Evolutionary conservation across 495 filamentous ascomycete species (phyloP).

Genomic region (Annulohypoxylon nitens): DNA sequence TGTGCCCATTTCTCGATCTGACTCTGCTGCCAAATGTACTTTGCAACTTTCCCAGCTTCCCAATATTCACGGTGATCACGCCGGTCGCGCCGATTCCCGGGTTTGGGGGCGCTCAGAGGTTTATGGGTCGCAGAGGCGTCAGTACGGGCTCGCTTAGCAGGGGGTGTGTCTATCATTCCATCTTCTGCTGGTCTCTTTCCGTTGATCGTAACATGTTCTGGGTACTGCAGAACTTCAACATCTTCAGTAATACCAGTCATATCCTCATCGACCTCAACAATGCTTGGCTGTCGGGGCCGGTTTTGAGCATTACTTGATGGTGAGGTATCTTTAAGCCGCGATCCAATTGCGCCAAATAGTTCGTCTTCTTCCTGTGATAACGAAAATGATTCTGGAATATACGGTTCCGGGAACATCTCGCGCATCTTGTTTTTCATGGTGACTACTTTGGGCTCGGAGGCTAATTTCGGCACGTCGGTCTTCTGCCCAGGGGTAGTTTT

Average conservation of each 20-base stretch:
- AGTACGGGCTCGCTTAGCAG: conserved; percentile 36
- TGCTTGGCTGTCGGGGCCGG: conserved; percentile 19
- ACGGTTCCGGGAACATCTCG: conserved; percentile 57
- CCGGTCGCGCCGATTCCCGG: conserved; percentile 39
- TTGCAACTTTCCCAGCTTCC: conserved; percentile 46
- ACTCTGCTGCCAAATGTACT: conserved; percentile 49
- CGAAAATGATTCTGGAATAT: conserved; percentile 60
- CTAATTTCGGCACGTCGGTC: conserved; percentile 14
- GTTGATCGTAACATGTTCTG: conserved; percentile 34
- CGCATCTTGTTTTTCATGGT: conserved; percentile 58
- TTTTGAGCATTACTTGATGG: conserved; percentile 23
- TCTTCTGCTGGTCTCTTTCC: conserved; percentile 41
- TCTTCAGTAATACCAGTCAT: conserved; percentile 26
- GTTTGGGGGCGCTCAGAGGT: conserved; percentile 24
- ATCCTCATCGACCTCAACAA: conserved; percentile 43
- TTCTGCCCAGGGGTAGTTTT: conserved; percentile 19
- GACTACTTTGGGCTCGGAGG: conserved; percentile 44
- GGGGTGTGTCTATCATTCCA: neutral
- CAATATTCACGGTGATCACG: conserved; percentile 47
- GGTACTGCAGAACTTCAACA: conserved; percentile 49
- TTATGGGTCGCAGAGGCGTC: conserved; percentile 15
- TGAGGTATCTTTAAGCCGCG: conserved; percentile 34
- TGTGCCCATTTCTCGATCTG: conserved; percentile 48
- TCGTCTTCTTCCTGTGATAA: conserved; percentile 55
- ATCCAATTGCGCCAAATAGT: conserved; percentile 46